Evolutionary conservation across 164 flowering plant genomes (phyloP), one percentile per base, ranked within the genome.

Genomic region (Sextonia rubra): DNA sequence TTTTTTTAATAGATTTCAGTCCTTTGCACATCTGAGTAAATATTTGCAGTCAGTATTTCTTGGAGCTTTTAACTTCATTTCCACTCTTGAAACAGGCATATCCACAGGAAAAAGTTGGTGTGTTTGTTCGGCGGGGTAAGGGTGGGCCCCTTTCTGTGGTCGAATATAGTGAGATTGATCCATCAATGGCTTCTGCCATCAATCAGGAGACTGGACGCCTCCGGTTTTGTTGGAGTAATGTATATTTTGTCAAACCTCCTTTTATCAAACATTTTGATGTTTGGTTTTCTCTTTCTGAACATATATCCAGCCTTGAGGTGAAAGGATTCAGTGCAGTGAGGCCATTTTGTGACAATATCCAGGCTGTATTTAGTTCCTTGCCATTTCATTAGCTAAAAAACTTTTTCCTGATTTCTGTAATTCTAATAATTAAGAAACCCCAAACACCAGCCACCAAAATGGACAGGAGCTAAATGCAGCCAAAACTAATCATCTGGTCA

Each of bases 211-310:
- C 98, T 65, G 99, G 99, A 24, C 92, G 98, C 9, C 99, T 96
- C 76, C 98, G 91, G 66, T 92, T 73, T 78, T 96, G 99, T 80
- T 96, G 99, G 98, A 96, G 99, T 81, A 96, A 93, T 84, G 99
- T 95, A 90, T 67, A 68, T 1, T 64, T 64, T 27, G 44, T 29
- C 29, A 14, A 27, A 64, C 23, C 37, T 61, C 29, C 37, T 12
- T 27, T 52, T 52, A 52, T 52, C 44, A 7, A 37, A 7, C 44
- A 37, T 8, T 37, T 37, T 37, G 44, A 37, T 37, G 44, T 14
- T 52, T 12, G 6, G 7, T 52, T 12, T 52, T 52, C 58, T 15
- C 14, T 20, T 52, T 15, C 12, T 17, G 58, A 52, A 52, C 14
- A 52, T 52, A 15, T 52, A 52, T 52, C 58, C n/a, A 18, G 14